Conservation (phyloP, 305 asterid species). For the Plantago lanceolata region DNA sequence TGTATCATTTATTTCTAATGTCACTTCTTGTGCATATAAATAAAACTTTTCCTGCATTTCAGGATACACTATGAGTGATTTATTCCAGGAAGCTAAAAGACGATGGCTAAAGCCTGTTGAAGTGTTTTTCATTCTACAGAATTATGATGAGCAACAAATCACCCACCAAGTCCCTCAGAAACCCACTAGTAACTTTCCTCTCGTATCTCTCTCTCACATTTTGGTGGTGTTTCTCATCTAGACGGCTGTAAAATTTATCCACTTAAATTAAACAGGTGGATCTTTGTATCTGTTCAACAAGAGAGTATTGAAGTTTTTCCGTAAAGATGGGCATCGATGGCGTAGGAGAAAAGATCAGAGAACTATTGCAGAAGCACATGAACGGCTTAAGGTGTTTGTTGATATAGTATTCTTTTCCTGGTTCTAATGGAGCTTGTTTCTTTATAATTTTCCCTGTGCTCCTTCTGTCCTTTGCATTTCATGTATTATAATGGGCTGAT, state of each 20-base stretch:
- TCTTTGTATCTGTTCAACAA: conserved; percentile 77
- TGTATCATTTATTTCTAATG: neutral
- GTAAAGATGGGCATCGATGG: conserved; percentile 96
- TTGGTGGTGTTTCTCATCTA: conserved; percentile 2
- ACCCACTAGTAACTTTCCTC: conserved; percentile 52
- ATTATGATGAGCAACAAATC: conserved; percentile 68
- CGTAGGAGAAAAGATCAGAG: conserved; percentile 88
- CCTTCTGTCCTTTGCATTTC: conserved; percentile 2
- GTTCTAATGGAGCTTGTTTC: conserved; percentile 2
- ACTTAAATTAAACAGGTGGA: conserved; percentile 52
- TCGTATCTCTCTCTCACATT: conserved; percentile 15
- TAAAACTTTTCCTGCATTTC: conserved; percentile 15
- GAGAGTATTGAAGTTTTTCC: conserved; percentile 74
- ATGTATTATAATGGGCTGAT: too few species aligned
- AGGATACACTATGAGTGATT: conserved; percentile 57
- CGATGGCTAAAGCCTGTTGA: conserved; percentile 95
- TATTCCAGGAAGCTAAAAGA: conserved; percentile 72
- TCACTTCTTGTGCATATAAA: too few species aligned
- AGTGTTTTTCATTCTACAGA: conserved; percentile 64
- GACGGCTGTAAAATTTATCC: conserved; percentile 11
- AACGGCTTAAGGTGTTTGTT: conserved; percentile 75
- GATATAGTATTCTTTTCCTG: conserved; percentile 21
- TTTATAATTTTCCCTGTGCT: neutral
- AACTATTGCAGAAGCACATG: conserved; percentile 94
- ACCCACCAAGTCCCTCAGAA: conserved; percentile 62